Base-by-base conservation (phyloP, 768 basidiomycete species). In the Crassisporium funariophilum region DNA sequence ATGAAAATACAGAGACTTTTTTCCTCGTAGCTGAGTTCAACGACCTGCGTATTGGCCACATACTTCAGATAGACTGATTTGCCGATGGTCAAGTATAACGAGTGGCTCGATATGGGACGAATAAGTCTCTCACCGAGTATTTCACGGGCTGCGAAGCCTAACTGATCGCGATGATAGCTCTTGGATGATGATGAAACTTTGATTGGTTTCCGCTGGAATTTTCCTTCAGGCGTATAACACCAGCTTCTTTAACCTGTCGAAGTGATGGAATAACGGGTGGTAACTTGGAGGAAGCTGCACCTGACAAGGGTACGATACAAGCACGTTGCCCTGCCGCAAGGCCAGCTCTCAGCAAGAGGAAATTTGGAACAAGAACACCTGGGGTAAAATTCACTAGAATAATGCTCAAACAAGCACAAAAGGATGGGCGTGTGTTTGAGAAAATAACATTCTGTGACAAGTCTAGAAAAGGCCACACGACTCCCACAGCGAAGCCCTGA, bases 1-100 rank as follows among this genome's bases (percentile, higher is more conserved):
- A 99, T 88, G 38, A 99, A 83, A 55, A 99, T 93, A 56, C 91
- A 95, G 0, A 95, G 95, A 46, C 86, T 87, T 56, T 84, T 81
- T 24, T 75, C 72, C 69, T 91, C 87, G 58, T 86, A 91, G 13
- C 56, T 51, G 15, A 88, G 72, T 50, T 86, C 76, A 34, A 91
- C 47, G 4, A 77, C 64, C 60, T 92, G 89, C 7, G 70, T 70
- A 27, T 70, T 62, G 9, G 81, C 79, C 51, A 91, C 66, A 58
- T 84, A 88, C 60, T 82, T 88, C 11, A 89, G 69, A 58, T 86
- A 83, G 35, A 91, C 91, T 92, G 40, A n/a, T 41, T 37, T 17
- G 48, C 43, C 17, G 49, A 22, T 41, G 40, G 33, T 50, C 36
- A 53, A 39, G 47, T 41, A 50, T 47, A 38, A 35, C 45, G 31